These are phyloP conservation scores for Epichloe uncinata DNA, from an alignment of 2,329 filamentous ascomycete genomes.

Conservation along the genomic window DNA sequence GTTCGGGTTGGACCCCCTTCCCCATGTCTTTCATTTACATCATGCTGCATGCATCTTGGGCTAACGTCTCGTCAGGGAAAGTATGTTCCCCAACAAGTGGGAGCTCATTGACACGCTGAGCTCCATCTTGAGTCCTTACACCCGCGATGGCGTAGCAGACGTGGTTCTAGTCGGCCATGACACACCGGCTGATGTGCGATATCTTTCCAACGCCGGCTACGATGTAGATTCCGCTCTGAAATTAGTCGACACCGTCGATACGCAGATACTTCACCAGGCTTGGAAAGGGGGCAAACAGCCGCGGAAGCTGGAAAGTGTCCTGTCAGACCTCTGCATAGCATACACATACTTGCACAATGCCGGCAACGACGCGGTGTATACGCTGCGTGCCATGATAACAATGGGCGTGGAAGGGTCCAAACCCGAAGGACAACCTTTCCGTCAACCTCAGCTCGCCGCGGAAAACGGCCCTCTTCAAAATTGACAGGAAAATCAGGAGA, in stretches of 20 bases:
- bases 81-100: conserved; percentile 24
- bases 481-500: neutral
- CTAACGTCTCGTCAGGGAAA: conserved; percentile 20
- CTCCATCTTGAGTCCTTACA: conserved; percentile 21
- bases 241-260: conserved; percentile 58
- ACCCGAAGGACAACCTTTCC: neutral
- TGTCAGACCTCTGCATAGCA: conserved; percentile 49
- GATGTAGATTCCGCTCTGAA: conserved; percentile 37
- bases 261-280: conserved; percentile 53
- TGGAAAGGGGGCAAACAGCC: conserved; percentile 39
- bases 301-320: conserved; percentile 45
- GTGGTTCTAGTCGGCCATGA: conserved; percentile 75
- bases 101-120: conserved; percentile 23
- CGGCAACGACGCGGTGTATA: conserved; percentile 75
- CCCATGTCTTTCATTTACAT: neutral
- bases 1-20: conserved; percentile 50
- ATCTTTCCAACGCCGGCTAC: conserved; percentile 52
- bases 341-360: conserved; percentile 68
- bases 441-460: neutral
- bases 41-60: neutral
- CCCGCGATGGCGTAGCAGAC: conserved; percentile 24
- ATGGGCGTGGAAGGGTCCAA: conserved; percentile 15
- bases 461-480: neutral
- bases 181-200: conserved; percentile 51
- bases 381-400: conserved; percentile 57